Evolutionary conservation across 352 stramenopile species (phyloP).

Genomic region (Phytopythium sindhum): DNA sequence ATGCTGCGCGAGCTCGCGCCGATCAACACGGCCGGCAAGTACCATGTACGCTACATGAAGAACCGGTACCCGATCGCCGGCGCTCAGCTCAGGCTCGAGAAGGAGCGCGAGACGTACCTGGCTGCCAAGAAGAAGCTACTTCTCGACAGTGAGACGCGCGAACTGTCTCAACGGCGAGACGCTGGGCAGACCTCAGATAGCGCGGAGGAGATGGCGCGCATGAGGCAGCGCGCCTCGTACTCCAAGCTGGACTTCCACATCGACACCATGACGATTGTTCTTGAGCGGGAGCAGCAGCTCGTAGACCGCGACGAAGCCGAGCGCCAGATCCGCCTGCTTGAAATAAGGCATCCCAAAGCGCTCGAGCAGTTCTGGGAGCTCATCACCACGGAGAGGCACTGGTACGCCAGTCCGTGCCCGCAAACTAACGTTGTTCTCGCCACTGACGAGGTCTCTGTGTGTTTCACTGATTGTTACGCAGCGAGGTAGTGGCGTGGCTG

Average conservation of each 20-base stretch:
- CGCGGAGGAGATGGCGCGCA: neutral
- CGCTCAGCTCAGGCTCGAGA: constrained; percentile 63
- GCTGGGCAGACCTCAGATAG: neutral
- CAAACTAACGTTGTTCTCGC: neutral
- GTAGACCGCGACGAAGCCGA: constrained; percentile 24
- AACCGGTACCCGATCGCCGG: constrained; percentile 72
- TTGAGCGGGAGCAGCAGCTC: constrained; percentile 29
- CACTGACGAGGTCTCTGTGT: constrained; percentile 1
- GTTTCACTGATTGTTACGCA: constrained; percentile 15
- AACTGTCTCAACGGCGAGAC: neutral
- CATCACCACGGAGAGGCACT: constrained; percentile 27
- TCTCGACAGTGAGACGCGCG: constrained; percentile 23
- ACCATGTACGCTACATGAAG: constrained; percentile 65
- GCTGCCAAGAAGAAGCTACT: constrained; percentile 69
- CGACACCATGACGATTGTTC: constrained; percentile 28
- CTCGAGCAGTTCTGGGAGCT: constrained; percentile 63
- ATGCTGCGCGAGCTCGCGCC: constrained; percentile 26
- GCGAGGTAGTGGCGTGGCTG: constrained; percentile 59
- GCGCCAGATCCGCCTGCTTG: constrained; percentile 29
- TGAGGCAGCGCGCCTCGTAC: constrained; percentile 13
- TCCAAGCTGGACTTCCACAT: constrained; percentile 53
- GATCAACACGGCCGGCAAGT: constrained; percentile 61
- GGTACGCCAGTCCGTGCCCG: constrained; percentile 15
- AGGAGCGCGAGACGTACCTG: constrained; percentile 51
- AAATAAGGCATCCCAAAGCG: constrained; percentile 33